Percentiles rank a stretch among this genome's conserved stretches.
Conservation (phyloP, 2,329 filamentous ascomycete genomes). For the Curvularia verruculosa region DNA sequence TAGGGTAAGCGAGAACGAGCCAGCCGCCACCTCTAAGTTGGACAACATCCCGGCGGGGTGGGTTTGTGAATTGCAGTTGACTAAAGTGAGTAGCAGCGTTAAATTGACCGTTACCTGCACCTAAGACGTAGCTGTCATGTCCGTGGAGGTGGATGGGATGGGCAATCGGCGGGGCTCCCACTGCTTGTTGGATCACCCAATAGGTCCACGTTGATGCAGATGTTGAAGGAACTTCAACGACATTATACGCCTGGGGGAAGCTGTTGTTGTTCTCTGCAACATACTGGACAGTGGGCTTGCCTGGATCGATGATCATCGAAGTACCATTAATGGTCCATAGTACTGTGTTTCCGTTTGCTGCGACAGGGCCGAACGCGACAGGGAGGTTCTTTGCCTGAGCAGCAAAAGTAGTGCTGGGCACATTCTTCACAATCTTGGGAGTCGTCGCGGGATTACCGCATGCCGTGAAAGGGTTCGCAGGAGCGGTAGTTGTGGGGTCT, state of each 20-base stretch:
- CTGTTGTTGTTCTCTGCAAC: slow-evolving; percentile 50
- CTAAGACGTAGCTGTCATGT: slow-evolving; percentile 35
- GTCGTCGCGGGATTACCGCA: slow-evolving; percentile 46
- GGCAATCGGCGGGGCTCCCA: slow-evolving; percentile 45
- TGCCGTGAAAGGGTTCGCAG: slow-evolving; percentile 28
- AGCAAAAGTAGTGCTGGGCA: slow-evolving; percentile 39
- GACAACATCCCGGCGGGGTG: slow-evolving; percentile 45
- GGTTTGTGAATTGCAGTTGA: slow-evolving; percentile 45
- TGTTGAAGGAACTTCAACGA: slow-evolving; percentile 49
- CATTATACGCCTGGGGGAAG: slow-evolving; percentile 50
- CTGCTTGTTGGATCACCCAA: slow-evolving; percentile 55
- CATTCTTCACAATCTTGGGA: slow-evolving; percentile 46
- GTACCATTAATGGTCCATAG: slow-evolving; percentile 52
- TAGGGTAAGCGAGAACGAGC: slow-evolving; percentile 58
- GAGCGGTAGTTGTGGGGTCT: slow-evolving; percentile 42
- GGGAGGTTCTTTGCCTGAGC: slow-evolving; percentile 35
- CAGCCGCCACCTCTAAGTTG: slow-evolving; percentile 44
- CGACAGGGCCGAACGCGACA: slow-evolving; percentile 40
- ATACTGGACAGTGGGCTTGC: slow-evolving; percentile 55
- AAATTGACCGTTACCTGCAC: slow-evolving; percentile 43
- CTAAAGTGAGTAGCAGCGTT: slow-evolving; percentile 15
- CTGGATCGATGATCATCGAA: slow-evolving; percentile 56
- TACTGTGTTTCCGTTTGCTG: slow-evolving; percentile 32
- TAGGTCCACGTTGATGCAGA: slow-evolving; percentile 48
- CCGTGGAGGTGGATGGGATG: slow-evolving; percentile 42